A percentile compares a stretch with the other conserved stretches of the same genome.
Evolutionary conservation across 306 rosid genomes (phyloP).

Genomic region (Rubus idaeus): DNA sequence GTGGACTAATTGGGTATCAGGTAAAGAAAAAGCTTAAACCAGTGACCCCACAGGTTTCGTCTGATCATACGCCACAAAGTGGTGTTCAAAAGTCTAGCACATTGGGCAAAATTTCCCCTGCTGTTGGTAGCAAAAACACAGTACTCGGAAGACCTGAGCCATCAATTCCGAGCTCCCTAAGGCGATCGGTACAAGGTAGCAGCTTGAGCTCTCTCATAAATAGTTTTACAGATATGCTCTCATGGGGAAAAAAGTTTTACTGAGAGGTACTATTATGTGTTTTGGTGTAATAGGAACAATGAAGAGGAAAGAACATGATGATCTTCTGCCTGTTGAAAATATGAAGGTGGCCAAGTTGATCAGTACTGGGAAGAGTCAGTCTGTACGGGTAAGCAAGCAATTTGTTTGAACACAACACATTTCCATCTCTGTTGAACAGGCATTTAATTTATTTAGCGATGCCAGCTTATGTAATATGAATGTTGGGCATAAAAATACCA

Average conservation of each 20-base stretch:
- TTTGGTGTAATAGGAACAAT: conserved; percentile 39
- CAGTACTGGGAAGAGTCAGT: conserved; percentile 28
- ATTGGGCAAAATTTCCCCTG: conserved; percentile 19
- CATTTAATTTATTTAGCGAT: not conserved
- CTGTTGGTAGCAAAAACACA: conserved; percentile 25
- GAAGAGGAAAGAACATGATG: conserved; percentile 60
- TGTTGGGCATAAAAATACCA: not conserved
- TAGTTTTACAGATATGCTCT: not conserved
- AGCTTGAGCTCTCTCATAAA: conserved; percentile 24
- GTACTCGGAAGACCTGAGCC: conserved; percentile 31
- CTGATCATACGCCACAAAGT: conserved; percentile 22
- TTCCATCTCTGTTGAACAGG: not conserved
- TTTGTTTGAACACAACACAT: conserved; percentile 7
- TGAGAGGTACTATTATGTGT: conserved; percentile 14
- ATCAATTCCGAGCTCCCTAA: conserved; percentile 20
- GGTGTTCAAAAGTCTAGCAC: conserved; percentile 30
- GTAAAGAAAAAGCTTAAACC: conserved; percentile 31
- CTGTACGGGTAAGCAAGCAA: conserved; percentile 48
- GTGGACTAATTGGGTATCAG: conserved; percentile 69
- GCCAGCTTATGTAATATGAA: not conserved
- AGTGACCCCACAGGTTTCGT: conserved; percentile 13
- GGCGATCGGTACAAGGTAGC: conserved; percentile 46
- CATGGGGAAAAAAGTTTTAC: not conserved
- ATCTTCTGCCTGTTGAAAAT: conserved; percentile 29
- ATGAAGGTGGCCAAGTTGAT: conserved; percentile 29